Conservation (phyloP, 129 eudicot genomes). For the Lactuca saligna region DNA sequence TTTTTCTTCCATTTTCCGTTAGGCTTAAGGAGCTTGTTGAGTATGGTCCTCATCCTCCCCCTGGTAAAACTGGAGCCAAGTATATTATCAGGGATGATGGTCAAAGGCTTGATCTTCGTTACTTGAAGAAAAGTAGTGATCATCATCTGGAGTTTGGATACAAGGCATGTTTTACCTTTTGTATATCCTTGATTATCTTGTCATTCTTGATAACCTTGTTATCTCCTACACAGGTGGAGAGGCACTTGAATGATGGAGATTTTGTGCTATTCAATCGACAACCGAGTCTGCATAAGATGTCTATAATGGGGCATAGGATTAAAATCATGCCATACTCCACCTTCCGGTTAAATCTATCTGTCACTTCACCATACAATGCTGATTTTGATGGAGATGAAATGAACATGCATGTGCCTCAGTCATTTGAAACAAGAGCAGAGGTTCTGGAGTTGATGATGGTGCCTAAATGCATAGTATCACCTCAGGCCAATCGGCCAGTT, state of each 20-base stretch:
- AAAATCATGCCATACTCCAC: constrained; percentile 99
- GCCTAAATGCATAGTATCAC: constrained; percentile 96
- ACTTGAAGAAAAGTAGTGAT: constrained; percentile 94
- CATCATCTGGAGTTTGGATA: constrained; percentile 95
- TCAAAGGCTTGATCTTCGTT: constrained; percentile 98
- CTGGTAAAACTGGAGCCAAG: constrained; percentile 98
- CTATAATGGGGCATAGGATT: constrained; percentile 97
- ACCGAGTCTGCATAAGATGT: constrained; percentile 98
- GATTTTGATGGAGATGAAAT: constrained; percentile 99
- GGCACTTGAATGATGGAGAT: constrained; percentile 95
- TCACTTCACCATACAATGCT: constrained; percentile 97
- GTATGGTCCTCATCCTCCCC: constrained; percentile 98
- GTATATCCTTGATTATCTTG: neutral
- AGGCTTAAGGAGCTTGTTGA: constrained; percentile 98
- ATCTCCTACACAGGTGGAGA: constrained; percentile 66
- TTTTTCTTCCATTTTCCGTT: neutral
- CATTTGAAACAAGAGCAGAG: constrained; percentile 97
- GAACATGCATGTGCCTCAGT: constrained; percentile 99
- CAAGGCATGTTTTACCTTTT: constrained; percentile 46
- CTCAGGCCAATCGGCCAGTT: constrained; percentile 93
- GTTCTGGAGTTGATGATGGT: constrained; percentile 98
- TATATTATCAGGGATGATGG: constrained; percentile 98
- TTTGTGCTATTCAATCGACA: constrained; percentile 94
- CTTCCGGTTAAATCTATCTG: constrained; percentile 87
- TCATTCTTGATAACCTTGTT: constrained; percentile 9